Conservation (phyloP, 2,329 filamentous ascomycete genomes). For the Ophiocordyceps polyrhachis-furcata region DNA sequence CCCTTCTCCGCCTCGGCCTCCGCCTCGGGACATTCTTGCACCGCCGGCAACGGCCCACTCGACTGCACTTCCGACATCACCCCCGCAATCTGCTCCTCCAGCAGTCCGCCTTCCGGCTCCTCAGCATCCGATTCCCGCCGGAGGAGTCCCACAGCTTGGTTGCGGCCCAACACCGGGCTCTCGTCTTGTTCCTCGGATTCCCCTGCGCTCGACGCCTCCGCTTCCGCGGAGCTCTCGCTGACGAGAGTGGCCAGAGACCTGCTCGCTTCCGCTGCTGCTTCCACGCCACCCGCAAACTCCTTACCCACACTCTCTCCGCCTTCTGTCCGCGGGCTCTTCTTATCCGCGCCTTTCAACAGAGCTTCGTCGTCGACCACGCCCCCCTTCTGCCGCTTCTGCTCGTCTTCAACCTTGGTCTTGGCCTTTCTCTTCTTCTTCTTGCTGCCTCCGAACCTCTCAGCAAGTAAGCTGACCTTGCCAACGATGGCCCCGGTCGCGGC, state of each 20-base stretch:
- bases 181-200: conserved; percentile 13
- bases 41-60: conserved; percentile 27
- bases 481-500: conserved; percentile 4
- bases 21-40: conserved; percentile 31
- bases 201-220: conserved; percentile 8
- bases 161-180: conserved; percentile 18
- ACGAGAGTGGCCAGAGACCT: conserved; percentile 2
- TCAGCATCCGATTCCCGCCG: conserved; percentile 12
- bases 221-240: conserved; percentile 6
- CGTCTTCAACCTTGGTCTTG: conserved; percentile 18
- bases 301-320: conserved; percentile 5
- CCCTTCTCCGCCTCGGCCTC: conserved; percentile 21
- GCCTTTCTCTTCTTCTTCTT: conserved; percentile 8
- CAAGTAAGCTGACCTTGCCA: conserved; percentile 16
- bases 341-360: conserved; percentile 24
- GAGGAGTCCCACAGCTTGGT: conserved; percentile 9
- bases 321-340: conserved; percentile 12
- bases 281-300: conserved; percentile 12
- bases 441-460: conserved; percentile 15
- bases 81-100: conserved; percentile 13
- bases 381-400: conserved; percentile 18
- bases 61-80: conserved; percentile 15
- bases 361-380: conserved; percentile 25
- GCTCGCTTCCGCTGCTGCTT: not conserved
- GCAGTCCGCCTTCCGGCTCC: conserved; percentile 11